Percentiles rank a stretch among this genome's conserved stretches.
These are phyloP conservation scores for Diospyros kaki DNA, from an alignment of 148 eudicot genomes.

Conservation along the genomic window DNA sequence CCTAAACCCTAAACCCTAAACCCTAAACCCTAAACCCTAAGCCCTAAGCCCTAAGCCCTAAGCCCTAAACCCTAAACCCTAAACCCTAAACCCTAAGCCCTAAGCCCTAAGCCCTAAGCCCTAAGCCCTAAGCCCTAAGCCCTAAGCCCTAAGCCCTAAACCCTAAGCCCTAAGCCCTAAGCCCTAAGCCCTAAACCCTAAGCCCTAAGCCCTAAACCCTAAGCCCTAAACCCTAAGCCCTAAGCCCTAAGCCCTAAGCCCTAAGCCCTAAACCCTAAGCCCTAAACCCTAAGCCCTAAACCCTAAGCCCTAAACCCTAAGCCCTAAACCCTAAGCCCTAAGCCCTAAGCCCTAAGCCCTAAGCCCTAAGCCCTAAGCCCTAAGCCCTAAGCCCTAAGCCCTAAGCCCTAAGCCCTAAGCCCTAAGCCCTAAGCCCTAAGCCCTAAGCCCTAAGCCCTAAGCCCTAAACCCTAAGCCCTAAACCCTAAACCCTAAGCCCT, in stretches of 20 bases:
- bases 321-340: neutral
- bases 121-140: neutral
- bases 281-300: constrained; percentile 4
- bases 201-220: neutral
- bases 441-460: neutral
- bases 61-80: constrained; percentile 3
- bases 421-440: neutral
- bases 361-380: neutral
- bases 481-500: no score
- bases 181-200: neutral
- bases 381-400: neutral
- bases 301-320: neutral
- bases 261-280: constrained; percentile 2
- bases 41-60: constrained; percentile 8
- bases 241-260: no score
- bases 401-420: neutral
- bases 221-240: neutral
- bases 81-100: neutral
- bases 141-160: no score
- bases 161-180: neutral
- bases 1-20: no score
- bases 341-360: neutral
- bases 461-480: no score
- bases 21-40: no score
- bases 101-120: no score